Evolutionary conservation across 352 stramenopile species (phyloP), one percentile per base, ranked within the genome.

Genomic region (Pythium insidiosum): DNA sequence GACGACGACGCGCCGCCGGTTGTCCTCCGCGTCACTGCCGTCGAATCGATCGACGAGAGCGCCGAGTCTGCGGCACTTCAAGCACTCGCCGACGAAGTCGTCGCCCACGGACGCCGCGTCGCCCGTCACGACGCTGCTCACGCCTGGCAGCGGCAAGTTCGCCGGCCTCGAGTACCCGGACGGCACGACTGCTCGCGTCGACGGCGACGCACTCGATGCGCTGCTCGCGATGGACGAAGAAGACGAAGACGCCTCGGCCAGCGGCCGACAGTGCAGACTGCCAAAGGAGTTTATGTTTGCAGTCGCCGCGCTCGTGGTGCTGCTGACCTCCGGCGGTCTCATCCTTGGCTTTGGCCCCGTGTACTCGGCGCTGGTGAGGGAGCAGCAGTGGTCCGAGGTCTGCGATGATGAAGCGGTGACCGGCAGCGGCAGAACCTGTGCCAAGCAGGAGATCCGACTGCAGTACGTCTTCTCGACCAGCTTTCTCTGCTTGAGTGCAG

Each of bases 391-490:
- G 78, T 67, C 63, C 1, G 73, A 90, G 36, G 53, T 84, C 1
- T 90, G 73, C 41, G 51, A 50, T 33, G 28, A 9, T 15, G 6
- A 10, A 22, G 7, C 7, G 12, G 29, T 9, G 6, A 5, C 39
- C 38, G 23, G 13, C 16, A 1, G 23, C 1, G 29, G 22, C 15
- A 11, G 12, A 1, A 40, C 68, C 10, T 90, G 78, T 20, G 58
- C 78, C 10, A 58, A 59, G 11, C 78, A 90, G 36, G 78, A 90
- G 49, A 58, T 90, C 28, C 62, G 54, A 4, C 65, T 91, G 28
- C 78, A 91, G 56, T 85, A 81, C 40, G 69, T 86, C 10, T 91
- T 87, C 42, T 84, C 73, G 2, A 90, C 78, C 7, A 69, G 63
- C 1, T 91, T 91, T 26, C 57, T 91, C 25, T 85, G 76, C 47